Evolutionary conservation across 2,329 filamentous ascomycete species (phyloP), one percentile per base, ranked within the genome.

Genomic region (Microthyrium microscopicum): DNA sequence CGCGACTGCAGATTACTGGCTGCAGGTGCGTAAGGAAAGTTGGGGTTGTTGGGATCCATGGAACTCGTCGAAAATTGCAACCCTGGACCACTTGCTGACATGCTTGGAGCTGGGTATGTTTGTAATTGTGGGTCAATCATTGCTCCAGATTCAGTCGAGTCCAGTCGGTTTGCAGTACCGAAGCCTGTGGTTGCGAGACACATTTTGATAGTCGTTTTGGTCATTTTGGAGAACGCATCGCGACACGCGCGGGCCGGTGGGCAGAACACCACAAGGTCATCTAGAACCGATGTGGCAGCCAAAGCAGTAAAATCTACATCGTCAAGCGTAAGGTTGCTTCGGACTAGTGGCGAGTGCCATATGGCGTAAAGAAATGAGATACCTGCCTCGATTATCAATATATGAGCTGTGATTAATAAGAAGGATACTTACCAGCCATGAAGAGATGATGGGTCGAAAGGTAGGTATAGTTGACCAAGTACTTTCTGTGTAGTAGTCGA

Each of bases 281-380:
- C 77, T 27, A 95, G 74, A 6, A 95, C 84, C 2, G 87, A 94
- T 31, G 83, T 94, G 16, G 85, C 87, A 6, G 85, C 83, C 31
- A 94, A 64, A 6, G 95, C 81, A 1, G 87, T 95, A 46, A 93
- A 93, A 51, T 95, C 87, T n/a, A 95, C 84, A 51, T 95, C 87
- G 47, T 95, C 85, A 59, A 93, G 78, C 5, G 78, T 81, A 54
- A 95, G 61, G 36, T 81, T 74, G 51, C 78, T 84, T 46, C 87
- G 72, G 31, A 95, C 87, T 34, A 82, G 69, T 5, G 82, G 74
- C 8, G 87, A 94, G 55, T 95, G 87, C 87, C 87, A 95, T 37
- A 95, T 89, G 15, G 89, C 85, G 54, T 94, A 95, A 2, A 95
- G 66, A 53, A 94, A 95, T 17, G 87, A 92, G 38, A 95, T 76